Evolutionary conservation across 2,329 filamentous ascomycete genomes (phyloP).

Genomic region (Fusarium coicis): DNA sequence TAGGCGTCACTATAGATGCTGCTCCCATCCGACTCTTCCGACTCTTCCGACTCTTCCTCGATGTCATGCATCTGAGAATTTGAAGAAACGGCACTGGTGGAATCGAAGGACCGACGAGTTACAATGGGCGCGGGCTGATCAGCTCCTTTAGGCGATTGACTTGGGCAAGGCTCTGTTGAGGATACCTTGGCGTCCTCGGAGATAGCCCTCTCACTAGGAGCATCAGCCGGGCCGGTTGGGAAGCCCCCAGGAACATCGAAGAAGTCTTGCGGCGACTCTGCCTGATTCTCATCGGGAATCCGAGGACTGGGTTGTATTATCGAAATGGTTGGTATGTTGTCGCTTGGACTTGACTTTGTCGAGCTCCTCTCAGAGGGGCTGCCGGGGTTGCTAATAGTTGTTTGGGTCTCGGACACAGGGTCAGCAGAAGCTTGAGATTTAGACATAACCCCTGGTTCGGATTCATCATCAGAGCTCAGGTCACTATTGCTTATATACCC

Average conservation of each 20-base stretch:
- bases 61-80: constrained; percentile 49
- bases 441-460: constrained; percentile 5
- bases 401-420: background rate
- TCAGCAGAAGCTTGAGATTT: background rate
- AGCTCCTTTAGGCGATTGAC: background rate
- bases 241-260: constrained; percentile 70
- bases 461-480: constrained; percentile 49
- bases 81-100: constrained; percentile 15
- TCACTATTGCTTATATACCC: constrained; percentile 70
- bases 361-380: background rate
- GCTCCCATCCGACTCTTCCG: constrained; percentile 59
- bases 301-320: constrained; percentile 58
- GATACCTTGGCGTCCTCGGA: constrained; percentile 2
- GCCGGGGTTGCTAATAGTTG: background rate
- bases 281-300: constrained; percentile 28
- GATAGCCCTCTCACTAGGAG: constrained; percentile 2
- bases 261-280: constrained; percentile 47
- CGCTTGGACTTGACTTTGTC: constrained; percentile 4
- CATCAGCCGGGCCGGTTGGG: constrained; percentile 53
- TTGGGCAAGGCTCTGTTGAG: background rate
- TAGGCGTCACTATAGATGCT: constrained; percentile 82
- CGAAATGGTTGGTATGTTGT: constrained; percentile 56
- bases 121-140: constrained; percentile 9
- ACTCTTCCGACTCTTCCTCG: constrained; percentile 54
- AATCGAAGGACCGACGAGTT: constrained; percentile 36